Conservation (phyloP, 306 rosid genomes). For the Bauhinia variegata region DNA sequence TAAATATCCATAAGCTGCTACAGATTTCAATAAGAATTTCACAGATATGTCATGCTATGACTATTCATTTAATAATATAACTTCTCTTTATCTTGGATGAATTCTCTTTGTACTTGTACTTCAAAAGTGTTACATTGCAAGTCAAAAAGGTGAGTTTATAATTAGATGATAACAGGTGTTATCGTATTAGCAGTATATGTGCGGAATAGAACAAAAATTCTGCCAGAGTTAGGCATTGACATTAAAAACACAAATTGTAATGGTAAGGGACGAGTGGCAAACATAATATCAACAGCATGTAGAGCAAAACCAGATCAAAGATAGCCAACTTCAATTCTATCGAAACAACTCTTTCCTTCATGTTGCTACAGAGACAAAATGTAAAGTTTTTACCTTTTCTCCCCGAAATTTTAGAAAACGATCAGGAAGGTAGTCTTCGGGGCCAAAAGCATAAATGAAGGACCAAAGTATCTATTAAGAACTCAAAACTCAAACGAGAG, state of each 20-base stretch:
- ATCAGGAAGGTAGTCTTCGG: too few relatives aligned
- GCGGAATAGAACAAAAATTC: too few relatives aligned
- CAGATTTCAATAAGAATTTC: slow-evolving; percentile 21
- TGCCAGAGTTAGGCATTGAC: too few relatives aligned
- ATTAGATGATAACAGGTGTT: too few relatives aligned
- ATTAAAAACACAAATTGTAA: too few relatives aligned
- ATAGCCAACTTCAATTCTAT: neutral
- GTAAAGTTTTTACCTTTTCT: neutral
- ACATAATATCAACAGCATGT: neutral
- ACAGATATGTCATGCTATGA: neutral
- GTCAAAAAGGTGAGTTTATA: neutral
- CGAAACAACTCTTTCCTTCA: neutral
- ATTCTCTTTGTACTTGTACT: neutral
- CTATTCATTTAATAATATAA: neutral
- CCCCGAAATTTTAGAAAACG: neutral
- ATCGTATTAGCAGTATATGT: too few relatives aligned
- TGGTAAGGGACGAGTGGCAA: too few relatives aligned
- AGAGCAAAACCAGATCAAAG: neutral
- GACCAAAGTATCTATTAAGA: neutral
- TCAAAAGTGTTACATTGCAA: neutral
- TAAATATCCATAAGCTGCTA: slow-evolving; percentile 1
- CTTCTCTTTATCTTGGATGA: neutral
- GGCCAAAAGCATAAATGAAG: slow-evolving; percentile 3
- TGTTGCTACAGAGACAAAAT: slow-evolving; percentile 29
- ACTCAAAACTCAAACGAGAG: slow-evolving; percentile 10